Percentiles rank a stretch among this genome's conserved stretches.
Conservation (phyloP, 768 basidiomycete species). For the Agaricus blazei region DNA sequence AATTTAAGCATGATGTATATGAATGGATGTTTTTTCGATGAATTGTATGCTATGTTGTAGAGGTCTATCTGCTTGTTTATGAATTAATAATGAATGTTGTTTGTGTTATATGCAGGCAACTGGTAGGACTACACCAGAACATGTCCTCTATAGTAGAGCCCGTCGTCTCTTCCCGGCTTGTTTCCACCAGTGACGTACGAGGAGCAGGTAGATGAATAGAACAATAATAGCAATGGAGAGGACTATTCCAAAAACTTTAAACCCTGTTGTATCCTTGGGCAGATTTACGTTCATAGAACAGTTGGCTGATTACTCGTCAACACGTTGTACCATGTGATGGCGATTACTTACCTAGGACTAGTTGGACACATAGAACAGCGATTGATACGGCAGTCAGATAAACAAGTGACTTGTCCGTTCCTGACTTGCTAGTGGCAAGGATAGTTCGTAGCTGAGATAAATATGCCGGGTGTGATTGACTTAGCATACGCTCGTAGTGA, state of each 20-base stretch:
- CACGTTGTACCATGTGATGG: not conserved
- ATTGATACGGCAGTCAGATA: constrained; percentile 64
- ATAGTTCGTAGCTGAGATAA: constrained; percentile 68
- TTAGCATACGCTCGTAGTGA: constrained; percentile 86
- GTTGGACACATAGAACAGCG: constrained; percentile 59
- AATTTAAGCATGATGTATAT: constrained; percentile 5
- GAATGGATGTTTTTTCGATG: not conserved
- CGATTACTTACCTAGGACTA: constrained; percentile 44
- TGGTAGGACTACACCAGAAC: no score
- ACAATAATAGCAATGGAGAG: constrained; percentile 41
- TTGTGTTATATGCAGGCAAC: not conserved
- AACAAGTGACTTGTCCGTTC: constrained; percentile 62
- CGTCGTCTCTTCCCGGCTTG: constrained; percentile 37
- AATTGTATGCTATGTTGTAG: not conserved
- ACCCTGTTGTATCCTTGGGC: constrained; percentile 47
- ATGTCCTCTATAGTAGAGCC: constrained; percentile 15
- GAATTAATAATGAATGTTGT: no score
- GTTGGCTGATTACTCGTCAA: constrained; percentile 39
- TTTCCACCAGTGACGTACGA: constrained; percentile 65
- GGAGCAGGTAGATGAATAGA: constrained; percentile 32
- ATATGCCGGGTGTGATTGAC: constrained; percentile 84
- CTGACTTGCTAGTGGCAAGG: constrained; percentile 52
- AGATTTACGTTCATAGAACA: constrained; percentile 64
- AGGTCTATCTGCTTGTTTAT: not conserved
- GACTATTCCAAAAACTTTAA: constrained; percentile 52